Percentiles rank a stretch among this genome's conserved stretches.
Evolutionary conservation across 768 basidiomycete species (phyloP).

Genomic region (Xerocomus brunneocitrinus): DNA sequence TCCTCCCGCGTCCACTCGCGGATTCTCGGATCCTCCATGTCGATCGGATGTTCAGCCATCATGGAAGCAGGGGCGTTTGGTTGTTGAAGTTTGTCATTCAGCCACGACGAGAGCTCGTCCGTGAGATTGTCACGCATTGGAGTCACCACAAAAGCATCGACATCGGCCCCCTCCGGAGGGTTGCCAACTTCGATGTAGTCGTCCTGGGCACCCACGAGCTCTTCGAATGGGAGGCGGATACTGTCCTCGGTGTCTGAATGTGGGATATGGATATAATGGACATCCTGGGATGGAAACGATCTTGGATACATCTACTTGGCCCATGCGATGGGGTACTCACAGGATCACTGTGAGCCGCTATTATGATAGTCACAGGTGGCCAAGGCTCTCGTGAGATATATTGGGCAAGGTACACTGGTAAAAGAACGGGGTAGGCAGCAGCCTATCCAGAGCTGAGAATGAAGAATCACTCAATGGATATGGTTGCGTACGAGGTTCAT

Average conservation of each 20-base stretch:
- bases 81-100: conserved; percentile 25
- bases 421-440: conserved; percentile 56
- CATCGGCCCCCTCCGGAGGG: conserved; percentile 14
- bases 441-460: conserved; percentile 34
- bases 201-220: conserved; percentile 18
- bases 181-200: conserved; percentile 19
- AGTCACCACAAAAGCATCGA: conserved; percentile 14
- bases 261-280: conserved; percentile 27
- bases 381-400: conserved; percentile 36
- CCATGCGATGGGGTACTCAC: conserved; percentile 11
- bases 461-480: not conserved
- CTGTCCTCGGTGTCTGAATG: conserved; percentile 14
- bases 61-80: conserved; percentile 20
- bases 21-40: conserved; percentile 36
- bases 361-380: conserved; percentile 27
- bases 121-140: conserved; percentile 27
- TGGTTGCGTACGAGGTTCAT: conserved; percentile 39
- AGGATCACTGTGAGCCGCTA: conserved; percentile 24
- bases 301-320: not conserved
- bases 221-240: conserved; percentile 21
- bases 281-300: conserved; percentile 12
- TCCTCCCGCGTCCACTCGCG: conserved; percentile 40
- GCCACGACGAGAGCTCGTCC: conserved; percentile 31
- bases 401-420: conserved; percentile 59
- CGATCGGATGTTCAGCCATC: conserved; percentile 14